A percentile compares a stretch with the other conserved stretches of the same genome.
Conservation (phyloP, 352 stramenopile species). For the Globisporangium splendens region DNA sequence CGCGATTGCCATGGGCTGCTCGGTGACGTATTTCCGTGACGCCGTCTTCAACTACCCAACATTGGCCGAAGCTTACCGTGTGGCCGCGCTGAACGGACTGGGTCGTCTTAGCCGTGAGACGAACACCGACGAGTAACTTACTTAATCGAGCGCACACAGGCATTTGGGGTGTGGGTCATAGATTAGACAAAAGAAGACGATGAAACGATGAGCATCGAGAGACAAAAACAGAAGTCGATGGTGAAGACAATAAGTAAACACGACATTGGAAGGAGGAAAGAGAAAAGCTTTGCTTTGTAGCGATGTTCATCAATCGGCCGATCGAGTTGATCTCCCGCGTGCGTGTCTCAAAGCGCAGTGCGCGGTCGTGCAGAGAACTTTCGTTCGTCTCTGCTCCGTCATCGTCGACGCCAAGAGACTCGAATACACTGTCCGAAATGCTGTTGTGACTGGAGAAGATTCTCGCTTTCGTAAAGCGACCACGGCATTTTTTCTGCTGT, state of each 20-base stretch:
- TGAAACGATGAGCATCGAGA: neutral
- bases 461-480: neutral
- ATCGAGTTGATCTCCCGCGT: slow-evolving; percentile 22
- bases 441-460: too few species aligned
- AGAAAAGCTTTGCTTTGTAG: slow-evolving; percentile 13
- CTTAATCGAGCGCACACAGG: neutral
- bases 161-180: slow-evolving; percentile 10
- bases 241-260: neutral
- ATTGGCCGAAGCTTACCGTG: slow-evolving; percentile 87
- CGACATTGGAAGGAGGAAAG: neutral
- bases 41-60: slow-evolving; percentile 93
- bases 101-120: slow-evolving; percentile 80
- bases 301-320: slow-evolving; percentile 36
- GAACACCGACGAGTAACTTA: slow-evolving; percentile 49
- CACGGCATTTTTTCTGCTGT: slow-evolving; percentile 2
- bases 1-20: slow-evolving; percentile 74
- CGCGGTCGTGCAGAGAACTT: slow-evolving; percentile 3
- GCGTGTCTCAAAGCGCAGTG: slow-evolving; percentile 13
- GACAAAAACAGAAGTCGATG: neutral
- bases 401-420: slow-evolving; percentile 6
- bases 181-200: slow-evolving; percentile 18
- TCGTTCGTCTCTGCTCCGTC: slow-evolving; percentile 4
- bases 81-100: slow-evolving; percentile 83
- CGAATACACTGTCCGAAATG: too few species aligned
- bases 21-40: slow-evolving; percentile 87